A percentile compares a stretch with the other conserved stretches of the same genome.
Evolutionary conservation across 352 stramenopile genomes (phyloP).

Genomic region (Aphanomyces astaci): DNA sequence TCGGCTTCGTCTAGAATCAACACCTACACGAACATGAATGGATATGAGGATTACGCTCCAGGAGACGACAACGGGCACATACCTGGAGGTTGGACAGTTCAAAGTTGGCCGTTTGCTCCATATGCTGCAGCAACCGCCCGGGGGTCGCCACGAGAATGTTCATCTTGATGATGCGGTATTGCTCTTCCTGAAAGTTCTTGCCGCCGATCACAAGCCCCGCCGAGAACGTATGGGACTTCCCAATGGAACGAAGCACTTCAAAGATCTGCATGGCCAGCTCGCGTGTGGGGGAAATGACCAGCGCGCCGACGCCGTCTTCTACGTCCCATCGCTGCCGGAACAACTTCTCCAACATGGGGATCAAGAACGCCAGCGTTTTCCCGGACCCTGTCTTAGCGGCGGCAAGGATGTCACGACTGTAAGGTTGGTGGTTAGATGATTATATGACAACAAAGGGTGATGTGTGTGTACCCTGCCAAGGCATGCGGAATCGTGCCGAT

Average conservation of each 20-base stretch:
- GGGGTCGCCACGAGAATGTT: constrained; percentile 98
- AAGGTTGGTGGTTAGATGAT: no score
- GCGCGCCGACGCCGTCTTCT: constrained; percentile 91
- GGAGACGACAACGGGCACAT: no score
- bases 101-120: constrained; percentile 97
- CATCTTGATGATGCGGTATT: constrained; percentile 90
- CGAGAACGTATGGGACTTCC: constrained; percentile 94
- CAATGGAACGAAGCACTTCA: constrained; percentile 94
- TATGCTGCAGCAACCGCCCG: constrained; percentile 95
- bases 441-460: not conserved
- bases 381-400: constrained; percentile 90
- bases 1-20: constrained; percentile 99
- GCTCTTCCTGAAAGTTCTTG: constrained; percentile 93
- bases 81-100: constrained; percentile 91
- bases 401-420: constrained; percentile 82
- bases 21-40: constrained; percentile 30
- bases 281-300: constrained; percentile 97
- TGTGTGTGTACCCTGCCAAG: constrained; percentile 38
- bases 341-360: constrained; percentile 86
- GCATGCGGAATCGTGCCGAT: constrained; percentile 79
- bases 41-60: no score
- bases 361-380: constrained; percentile 90
- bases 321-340: constrained; percentile 80
- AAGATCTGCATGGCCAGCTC: constrained; percentile 99
- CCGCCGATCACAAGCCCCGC: constrained; percentile 95